Percentiles rank a stretch among this genome's conserved stretches.
phyloP scores from a whole-genome alignment of 192 early-diverging fungal genomes.

The Entomortierella lignicola region DNA sequence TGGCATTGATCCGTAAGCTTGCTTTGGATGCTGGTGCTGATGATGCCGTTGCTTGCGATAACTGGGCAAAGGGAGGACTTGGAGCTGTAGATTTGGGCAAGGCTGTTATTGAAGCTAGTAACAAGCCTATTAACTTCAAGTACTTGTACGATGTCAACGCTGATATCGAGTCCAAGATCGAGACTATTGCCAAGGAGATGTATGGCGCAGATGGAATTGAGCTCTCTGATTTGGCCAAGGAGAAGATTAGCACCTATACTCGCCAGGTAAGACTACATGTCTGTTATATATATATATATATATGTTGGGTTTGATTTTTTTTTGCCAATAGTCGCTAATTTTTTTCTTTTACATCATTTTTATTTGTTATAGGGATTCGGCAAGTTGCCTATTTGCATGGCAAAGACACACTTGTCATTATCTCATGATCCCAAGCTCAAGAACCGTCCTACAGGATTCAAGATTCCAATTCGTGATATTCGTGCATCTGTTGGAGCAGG shows the following conservation, averaged over 20 bases:
- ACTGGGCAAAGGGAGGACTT: slow-evolving; percentile 95
- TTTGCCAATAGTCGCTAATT: too few relatives aligned
- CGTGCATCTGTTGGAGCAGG: slow-evolving; percentile 96
- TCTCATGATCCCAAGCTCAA: slow-evolving; percentile 94
- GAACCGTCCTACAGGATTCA: slow-evolving; percentile 91
- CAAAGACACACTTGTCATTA: slow-evolving; percentile 96
- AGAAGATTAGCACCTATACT: slow-evolving; percentile 92
- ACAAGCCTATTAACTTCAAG: slow-evolving; percentile 71
- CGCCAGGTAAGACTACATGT: slow-evolving; percentile 59
- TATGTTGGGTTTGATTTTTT: too few relatives aligned
- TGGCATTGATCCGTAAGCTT: slow-evolving; percentile 76
- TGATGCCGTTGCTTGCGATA: slow-evolving; percentile 85
- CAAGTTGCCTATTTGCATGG: slow-evolving; percentile 98
- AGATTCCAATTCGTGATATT: slow-evolving; percentile 94
- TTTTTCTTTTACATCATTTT: not conserved
- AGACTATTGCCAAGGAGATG: slow-evolving; percentile 91
- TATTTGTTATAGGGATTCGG: slow-evolving; percentile 75
- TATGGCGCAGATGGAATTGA: slow-evolving; percentile 96
- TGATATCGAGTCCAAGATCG: slow-evolving; percentile 92
- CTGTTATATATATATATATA: too few relatives aligned
- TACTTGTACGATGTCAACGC: slow-evolving; percentile 88
- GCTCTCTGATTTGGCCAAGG: slow-evolving; percentile 82
- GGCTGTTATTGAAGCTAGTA: slow-evolving; percentile 77
- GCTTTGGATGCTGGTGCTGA: slow-evolving; percentile 88
- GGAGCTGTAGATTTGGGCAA: slow-evolving; percentile 91